Base-by-base conservation (phyloP, 1,284 basidiomycete genomes). In the Phlebopus sp. region DNA sequence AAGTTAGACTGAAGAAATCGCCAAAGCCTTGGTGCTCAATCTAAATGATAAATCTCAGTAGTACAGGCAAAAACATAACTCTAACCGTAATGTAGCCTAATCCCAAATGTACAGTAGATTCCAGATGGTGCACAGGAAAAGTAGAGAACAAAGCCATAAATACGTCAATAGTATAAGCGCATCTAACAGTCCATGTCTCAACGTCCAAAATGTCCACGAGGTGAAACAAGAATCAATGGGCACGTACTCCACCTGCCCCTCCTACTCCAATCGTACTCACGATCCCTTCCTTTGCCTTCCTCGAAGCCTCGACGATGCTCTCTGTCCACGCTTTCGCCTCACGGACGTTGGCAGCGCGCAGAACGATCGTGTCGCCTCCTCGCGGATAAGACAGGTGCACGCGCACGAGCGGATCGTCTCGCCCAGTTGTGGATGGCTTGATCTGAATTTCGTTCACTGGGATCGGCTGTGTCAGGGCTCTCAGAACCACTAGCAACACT, bases 251-350 rank as follows among this genome's bases (percentile, higher is more conserved):
- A n/a, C n/a, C 35, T 9, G 9, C 37, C 15, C n/a, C 15, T 5
- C 3, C 15, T 7, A 7, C 15, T 8, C 10, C 47, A 9, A 34
- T 36, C 37, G n/a, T 41, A 1, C 19, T 37, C 41, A 10, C 47
- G 15, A 53, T 42, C 10, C 42, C 71, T 10, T 73, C 71, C 42
- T 63, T 63, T 41, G 70, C 74, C 42, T 64, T 69, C 27, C 55
- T 56, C 23, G 64, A 59, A 3, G 74, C 71, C 11, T 55, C 56
- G 35, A 74, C 67, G 38, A 87, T 79, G 2, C 73, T 70, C 29
- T 73, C 67, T 56, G 80, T 72, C 84, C 84, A 87, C 1, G 70
- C 55, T 56, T 84, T 80, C 49, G 84, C 84, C 42, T 92, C 90
- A 25, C 81, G 75, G 1, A 74, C 68, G 13, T 79, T 84, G 2